Evolutionary conservation across 805 yeast genomes (phyloP).

Genomic region (Saccharomycopsis sp.): DNA sequence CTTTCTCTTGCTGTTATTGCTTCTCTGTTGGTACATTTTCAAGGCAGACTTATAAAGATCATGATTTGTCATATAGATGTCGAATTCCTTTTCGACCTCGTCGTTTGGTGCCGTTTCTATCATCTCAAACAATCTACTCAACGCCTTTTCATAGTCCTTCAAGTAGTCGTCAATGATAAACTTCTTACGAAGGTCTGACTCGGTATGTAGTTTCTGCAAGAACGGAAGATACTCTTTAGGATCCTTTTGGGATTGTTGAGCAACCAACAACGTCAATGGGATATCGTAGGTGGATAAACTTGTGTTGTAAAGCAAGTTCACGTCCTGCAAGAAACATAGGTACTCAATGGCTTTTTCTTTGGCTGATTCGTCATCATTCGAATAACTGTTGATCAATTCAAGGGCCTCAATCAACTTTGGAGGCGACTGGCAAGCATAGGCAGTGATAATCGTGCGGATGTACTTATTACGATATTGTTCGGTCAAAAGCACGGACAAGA

Average conservation of each 20-base stretch:
- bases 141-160: conserved; percentile 60
- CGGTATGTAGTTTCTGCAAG: conserved; percentile 68
- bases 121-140: conserved; percentile 52
- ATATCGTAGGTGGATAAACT: conserved; percentile 82
- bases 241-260: conserved; percentile 96
- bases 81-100: conserved; percentile 46
- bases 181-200: conserved; percentile 56
- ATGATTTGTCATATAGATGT: conserved; percentile 63
- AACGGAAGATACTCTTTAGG: conserved; percentile 96
- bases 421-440: conserved; percentile 87
- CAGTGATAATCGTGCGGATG: conserved; percentile 76
- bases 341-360: conserved; percentile 71
- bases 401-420: conserved; percentile 78
- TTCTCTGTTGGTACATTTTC: conserved; percentile 50
- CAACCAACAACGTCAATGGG: conserved; percentile 70
- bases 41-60: conserved; percentile 65
- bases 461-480: conserved; percentile 49
- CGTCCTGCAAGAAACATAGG: conserved; percentile 85
- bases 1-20: conserved; percentile 39
- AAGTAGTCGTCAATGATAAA: conserved; percentile 77
- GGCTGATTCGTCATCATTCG: conserved; percentile 36
- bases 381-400: conserved; percentile 47
- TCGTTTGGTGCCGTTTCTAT: conserved; percentile 31
- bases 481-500: conserved; percentile 47
- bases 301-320: conserved; percentile 68